These are phyloP conservation scores for Penicillium desertorum DNA, from an alignment of 495 filamentous ascomycete species.

Conservation along the genomic window DNA sequence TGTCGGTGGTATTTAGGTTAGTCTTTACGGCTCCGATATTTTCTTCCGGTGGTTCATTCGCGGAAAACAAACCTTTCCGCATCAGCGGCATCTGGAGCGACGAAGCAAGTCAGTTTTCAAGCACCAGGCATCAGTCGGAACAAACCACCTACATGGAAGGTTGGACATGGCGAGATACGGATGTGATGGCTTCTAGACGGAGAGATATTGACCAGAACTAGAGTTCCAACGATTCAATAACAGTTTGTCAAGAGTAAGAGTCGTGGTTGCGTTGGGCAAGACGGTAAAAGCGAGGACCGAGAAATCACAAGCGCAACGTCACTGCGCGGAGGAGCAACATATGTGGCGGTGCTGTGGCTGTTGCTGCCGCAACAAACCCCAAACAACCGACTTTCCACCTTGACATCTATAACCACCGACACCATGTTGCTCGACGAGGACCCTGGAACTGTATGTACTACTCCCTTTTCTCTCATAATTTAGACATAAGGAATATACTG, in stretches of 20 bases:
- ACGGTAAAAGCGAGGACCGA: constrained; percentile 4
- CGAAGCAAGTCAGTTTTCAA: constrained; percentile 19
- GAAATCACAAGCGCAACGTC: constrained; percentile 30
- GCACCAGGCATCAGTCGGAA: constrained; percentile 20
- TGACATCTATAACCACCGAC: constrained; percentile 16
- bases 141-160: constrained; percentile 64
- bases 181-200: not conserved
- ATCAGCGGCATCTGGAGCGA: constrained; percentile 81
- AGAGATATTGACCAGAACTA: not conserved
- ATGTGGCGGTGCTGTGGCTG: constrained; percentile 53
- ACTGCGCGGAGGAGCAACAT: constrained; percentile 33
- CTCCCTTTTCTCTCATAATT: not conserved
- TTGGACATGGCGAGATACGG: constrained; percentile 54
- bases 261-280: not conserved
- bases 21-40: constrained; percentile 9
- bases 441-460: constrained; percentile 68
- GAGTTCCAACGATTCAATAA: not conserved
- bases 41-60: not conserved
- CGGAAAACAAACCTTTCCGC: constrained; percentile 80
- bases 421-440: constrained; percentile 97
- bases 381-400: constrained; percentile 21
- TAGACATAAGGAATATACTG: constrained; percentile 15
- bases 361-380: constrained; percentile 50
- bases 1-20: constrained; percentile 8
- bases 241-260: not conserved